These are phyloP conservation scores for Gentiana dahurica DNA, from an alignment of 257 asterid species.

Conservation along the genomic window DNA sequence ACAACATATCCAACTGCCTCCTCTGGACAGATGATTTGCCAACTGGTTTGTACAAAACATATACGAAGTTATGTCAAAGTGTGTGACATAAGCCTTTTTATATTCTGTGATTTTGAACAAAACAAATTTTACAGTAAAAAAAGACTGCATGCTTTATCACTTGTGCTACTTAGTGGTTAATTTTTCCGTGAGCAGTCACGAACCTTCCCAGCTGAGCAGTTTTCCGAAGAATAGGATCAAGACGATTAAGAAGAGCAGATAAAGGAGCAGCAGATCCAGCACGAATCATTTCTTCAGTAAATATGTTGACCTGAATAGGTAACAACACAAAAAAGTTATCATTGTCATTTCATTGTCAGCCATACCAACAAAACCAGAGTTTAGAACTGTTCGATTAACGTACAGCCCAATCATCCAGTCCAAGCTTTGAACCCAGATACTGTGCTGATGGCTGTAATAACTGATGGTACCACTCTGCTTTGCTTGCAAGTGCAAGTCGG, in stretches of 20 bases:
- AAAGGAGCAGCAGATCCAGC: conserved; percentile 98
- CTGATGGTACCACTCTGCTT: conserved; percentile 78
- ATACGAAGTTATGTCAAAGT: not conserved
- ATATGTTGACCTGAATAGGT: conserved; percentile 63
- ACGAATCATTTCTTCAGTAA: conserved; percentile 94
- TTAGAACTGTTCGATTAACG: conserved; percentile 17
- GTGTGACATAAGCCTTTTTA: not conserved
- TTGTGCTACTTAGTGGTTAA: conserved; percentile 9
- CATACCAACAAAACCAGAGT: conserved; percentile 3
- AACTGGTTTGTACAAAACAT: conserved; percentile 42
- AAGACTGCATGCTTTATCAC: not conserved
- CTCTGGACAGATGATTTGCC: conserved; percentile 99
- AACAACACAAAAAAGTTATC: conserved; percentile 10
- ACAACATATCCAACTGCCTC: conserved; percentile 92
- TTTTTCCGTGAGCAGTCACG: conserved; percentile 1
- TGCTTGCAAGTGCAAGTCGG: conserved; percentile 84
- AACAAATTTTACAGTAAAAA: not conserved
- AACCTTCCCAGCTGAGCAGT: conserved; percentile 96
- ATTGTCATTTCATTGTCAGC: not conserved
- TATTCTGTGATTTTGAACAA: not conserved
- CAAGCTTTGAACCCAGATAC: conserved; percentile 84
- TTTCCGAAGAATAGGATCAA: conserved; percentile 88
- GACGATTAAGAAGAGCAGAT: conserved; percentile 90
- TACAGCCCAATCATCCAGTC: conserved; percentile 89
- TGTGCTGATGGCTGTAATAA: conserved; percentile 96